Conservation (phyloP, 2,329 filamentous ascomycete genomes). For the Uncinocarpus reesii region DNA sequence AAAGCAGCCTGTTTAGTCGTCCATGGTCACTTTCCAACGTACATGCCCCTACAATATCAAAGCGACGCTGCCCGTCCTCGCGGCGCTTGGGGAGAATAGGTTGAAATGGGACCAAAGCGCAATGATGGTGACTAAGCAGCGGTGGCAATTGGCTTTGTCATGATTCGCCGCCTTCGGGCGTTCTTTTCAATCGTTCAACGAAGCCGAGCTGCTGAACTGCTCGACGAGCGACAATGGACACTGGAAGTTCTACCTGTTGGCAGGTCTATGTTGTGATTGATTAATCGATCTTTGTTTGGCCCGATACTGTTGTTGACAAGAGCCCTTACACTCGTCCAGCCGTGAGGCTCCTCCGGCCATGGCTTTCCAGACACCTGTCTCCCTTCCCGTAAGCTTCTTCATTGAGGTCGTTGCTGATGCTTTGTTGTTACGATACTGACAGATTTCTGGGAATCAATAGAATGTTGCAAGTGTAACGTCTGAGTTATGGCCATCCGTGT, state of each 20-base stretch:
- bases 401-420: neutral
- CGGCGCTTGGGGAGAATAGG: too few relatives aligned
- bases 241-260: slow-evolving; percentile 1
- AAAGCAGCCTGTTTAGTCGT: too few relatives aligned
- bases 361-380: slow-evolving; percentile 43
- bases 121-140: neutral
- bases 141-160: slow-evolving; percentile 11
- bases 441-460: slow-evolving; percentile 24
- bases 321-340: neutral
- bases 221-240: slow-evolving; percentile 6
- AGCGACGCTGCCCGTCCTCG: too few relatives aligned
- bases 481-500: slow-evolving; percentile 38
- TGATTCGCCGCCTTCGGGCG: slow-evolving; percentile 11
- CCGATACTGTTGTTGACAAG: neutral
- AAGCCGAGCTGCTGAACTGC: neutral
- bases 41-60: too few relatives aligned
- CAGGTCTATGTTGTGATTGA: neutral
- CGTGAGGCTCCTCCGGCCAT: slow-evolving; percentile 28
- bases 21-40: too few relatives aligned
- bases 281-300: neutral
- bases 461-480: slow-evolving; percentile 36
- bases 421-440: neutral
- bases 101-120: neutral
- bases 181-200: neutral
- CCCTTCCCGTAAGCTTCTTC: slow-evolving; percentile 36